phyloP scores from a whole-genome alignment of 23 red algal genomes.

The Gracilaria gracilis region DNA sequence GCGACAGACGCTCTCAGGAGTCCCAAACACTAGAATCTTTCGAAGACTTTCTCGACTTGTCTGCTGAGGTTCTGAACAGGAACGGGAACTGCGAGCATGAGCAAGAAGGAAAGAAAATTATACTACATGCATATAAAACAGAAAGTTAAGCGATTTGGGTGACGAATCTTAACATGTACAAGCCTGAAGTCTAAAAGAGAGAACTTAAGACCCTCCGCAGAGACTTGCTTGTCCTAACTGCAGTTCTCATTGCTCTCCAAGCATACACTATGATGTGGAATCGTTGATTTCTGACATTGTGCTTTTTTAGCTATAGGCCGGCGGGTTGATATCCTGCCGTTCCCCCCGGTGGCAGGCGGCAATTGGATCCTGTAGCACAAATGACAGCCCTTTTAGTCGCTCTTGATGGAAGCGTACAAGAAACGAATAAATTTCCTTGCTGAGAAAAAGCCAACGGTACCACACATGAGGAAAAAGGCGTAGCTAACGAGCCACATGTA shows the following conservation, averaged over 20 bases:
- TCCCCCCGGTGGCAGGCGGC: not conserved
- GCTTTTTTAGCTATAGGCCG: not conserved
- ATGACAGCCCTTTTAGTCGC: constrained; percentile 31
- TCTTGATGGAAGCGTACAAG: constrained; percentile 67
- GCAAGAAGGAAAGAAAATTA: constrained; percentile 2
- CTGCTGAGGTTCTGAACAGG: not conserved
- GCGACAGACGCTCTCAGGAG: not conserved
- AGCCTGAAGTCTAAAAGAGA: not conserved
- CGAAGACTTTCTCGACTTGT: not conserved
- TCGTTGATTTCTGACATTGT: not conserved
- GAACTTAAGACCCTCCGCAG: not conserved
- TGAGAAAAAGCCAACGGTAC: constrained; percentile 91
- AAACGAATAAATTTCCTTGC: constrained; percentile 59
- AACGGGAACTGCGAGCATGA: not conserved
- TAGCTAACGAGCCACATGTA: constrained; percentile 80
- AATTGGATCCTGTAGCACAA: not conserved
- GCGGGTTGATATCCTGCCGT: not conserved
- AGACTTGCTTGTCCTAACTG: not conserved
- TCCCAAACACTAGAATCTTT: not conserved
- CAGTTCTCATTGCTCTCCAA: not conserved
- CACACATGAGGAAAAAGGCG: constrained; percentile 81
- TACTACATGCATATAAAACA: not conserved
- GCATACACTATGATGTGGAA: not conserved
- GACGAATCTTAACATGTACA: not conserved
- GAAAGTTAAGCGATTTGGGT: not conserved